phyloP scores from a whole-genome alignment of 2,329 filamentous ascomycete genomes.

The Diaporthe sp. region DNA sequence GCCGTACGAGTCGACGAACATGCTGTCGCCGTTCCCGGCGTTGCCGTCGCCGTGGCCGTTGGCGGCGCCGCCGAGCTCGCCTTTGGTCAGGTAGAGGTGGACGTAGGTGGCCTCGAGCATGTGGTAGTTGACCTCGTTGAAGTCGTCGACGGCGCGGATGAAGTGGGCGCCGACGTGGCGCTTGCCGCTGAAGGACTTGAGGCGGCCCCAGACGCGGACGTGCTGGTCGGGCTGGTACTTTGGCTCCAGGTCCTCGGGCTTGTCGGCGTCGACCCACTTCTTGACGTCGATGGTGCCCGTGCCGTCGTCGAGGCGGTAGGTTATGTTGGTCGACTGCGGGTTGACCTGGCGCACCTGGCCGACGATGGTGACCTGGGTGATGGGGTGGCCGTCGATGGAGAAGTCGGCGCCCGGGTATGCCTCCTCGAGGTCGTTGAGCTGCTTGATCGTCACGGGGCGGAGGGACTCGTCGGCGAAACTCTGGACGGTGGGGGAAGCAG shows the following conservation, averaged over 20 bases:
- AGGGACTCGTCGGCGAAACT: slow-evolving; percentile 86
- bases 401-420: slow-evolving; percentile 81
- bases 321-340: slow-evolving; percentile 90
- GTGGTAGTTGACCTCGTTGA: slow-evolving; percentile 95
- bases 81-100: slow-evolving; percentile 86
- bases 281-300: slow-evolving; percentile 94
- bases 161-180: slow-evolving; percentile 84
- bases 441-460: slow-evolving; percentile 95
- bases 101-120: slow-evolving; percentile 90
- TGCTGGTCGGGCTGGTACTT: slow-evolving; percentile 81
- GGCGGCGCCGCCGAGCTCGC: slow-evolving; percentile 63
- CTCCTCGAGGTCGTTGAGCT: slow-evolving; percentile 86
- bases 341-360: slow-evolving; percentile 91
- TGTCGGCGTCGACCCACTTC: slow-evolving; percentile 82
- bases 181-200: slow-evolving; percentile 89
- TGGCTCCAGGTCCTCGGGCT: slow-evolving; percentile 61
- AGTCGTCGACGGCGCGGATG: slow-evolving; percentile 84
- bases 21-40: slow-evolving; percentile 61
- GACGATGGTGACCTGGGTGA: slow-evolving; percentile 86
- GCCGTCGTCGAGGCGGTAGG: slow-evolving; percentile 94
- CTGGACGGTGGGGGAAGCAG: slow-evolving; percentile 50
- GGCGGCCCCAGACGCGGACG: slow-evolving; percentile 86
- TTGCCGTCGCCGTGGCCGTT: slow-evolving; percentile 52
- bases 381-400: slow-evolving; percentile 82
- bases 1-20: slow-evolving; percentile 69